Evolutionary conservation across 2,329 filamentous ascomycete species (phyloP).

Genomic region (Aspergillaceae sp.): DNA sequence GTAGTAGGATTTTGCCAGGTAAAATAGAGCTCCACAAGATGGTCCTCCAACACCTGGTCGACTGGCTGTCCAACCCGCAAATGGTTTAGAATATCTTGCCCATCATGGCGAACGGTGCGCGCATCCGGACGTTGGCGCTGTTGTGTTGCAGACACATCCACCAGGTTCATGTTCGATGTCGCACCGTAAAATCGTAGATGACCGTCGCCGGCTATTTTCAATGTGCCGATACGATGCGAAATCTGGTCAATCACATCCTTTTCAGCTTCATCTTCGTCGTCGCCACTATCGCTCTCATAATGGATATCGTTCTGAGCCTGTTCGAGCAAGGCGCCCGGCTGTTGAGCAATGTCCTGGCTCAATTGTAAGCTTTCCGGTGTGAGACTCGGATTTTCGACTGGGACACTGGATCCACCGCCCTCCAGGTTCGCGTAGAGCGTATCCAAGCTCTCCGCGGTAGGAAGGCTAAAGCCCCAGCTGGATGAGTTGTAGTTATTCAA

Average conservation of each 20-base stretch:
- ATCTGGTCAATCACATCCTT: slow-evolving; percentile 37
- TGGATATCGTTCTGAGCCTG: slow-evolving; percentile 16
- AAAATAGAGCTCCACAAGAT: slow-evolving; percentile 40
- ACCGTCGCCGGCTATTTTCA: slow-evolving; percentile 37
- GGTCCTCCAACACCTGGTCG: slow-evolving; percentile 34
- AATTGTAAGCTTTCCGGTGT: slow-evolving; percentile 20
- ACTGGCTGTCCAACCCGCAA: slow-evolving; percentile 35
- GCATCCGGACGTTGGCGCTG: slow-evolving; percentile 29
- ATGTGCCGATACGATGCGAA: slow-evolving; percentile 36
- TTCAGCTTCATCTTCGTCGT: slow-evolving; percentile 30
- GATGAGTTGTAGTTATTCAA: slow-evolving; percentile 14
- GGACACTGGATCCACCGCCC: slow-evolving; percentile 8
- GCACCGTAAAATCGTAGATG: slow-evolving; percentile 39
- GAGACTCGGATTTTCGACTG: slow-evolving; percentile 14
- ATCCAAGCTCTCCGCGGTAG: slow-evolving; percentile 29
- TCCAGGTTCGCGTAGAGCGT: slow-evolving; percentile 27
- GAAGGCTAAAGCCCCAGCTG: slow-evolving; percentile 27
- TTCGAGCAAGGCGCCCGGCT: slow-evolving; percentile 14
- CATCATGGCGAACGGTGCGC: slow-evolving; percentile 31
- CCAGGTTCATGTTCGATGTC: slow-evolving; percentile 37
- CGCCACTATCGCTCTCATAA: slow-evolving; percentile 25
- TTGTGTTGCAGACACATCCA: slow-evolving; percentile 31
- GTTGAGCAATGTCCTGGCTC: slow-evolving; percentile 20
- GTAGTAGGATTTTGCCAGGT: slow-evolving; percentile 42
- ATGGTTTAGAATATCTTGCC: slow-evolving; percentile 34